Conservation (phyloP, 1,139 yeast genomes). For the Scheffersomyces cryptocercus region DNA sequence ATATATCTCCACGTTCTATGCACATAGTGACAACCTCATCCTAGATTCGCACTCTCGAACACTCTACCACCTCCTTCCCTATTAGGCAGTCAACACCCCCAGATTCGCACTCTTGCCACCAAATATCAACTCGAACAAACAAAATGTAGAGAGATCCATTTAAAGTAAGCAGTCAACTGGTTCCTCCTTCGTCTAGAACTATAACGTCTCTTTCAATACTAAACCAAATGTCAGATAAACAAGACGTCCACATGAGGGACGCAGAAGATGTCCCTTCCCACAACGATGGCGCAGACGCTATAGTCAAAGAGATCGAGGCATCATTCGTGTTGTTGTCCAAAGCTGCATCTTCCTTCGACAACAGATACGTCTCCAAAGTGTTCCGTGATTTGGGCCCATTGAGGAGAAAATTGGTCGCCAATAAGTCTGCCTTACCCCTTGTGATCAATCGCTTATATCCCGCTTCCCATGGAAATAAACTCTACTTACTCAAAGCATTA, state of each 20-base stretch:
- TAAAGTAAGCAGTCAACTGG: conserved; percentile 1
- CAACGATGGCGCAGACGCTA: conserved; percentile 19
- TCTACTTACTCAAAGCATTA: conserved; percentile 42
- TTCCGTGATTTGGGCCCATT: conserved; percentile 79
- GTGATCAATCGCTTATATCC: conserved; percentile 60
- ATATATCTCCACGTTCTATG: too few relatives aligned
- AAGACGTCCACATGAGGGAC: conserved; percentile 35
- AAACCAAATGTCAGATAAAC: conserved; percentile 9
- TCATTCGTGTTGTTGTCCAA: conserved; percentile 60
- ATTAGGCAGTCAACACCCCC: conserved; percentile 12
- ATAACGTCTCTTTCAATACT: conserved; percentile 1
- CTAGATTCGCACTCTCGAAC: too few relatives aligned
- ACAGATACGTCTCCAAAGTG: conserved; percentile 83
- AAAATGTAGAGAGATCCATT: too few relatives aligned
- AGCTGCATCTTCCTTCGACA: conserved; percentile 78
- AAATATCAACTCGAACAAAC: too few relatives aligned
- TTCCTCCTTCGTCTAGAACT: conserved; percentile 3
- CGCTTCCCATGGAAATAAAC: conserved; percentile 40
- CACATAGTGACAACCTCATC: too few relatives aligned
- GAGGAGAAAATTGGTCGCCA: conserved; percentile 60
- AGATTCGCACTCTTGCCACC: too few relatives aligned
- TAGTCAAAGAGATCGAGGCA: conserved; percentile 49
- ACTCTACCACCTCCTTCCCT: conserved; percentile 5
- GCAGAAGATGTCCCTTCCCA: conserved; percentile 18
- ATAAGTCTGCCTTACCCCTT: conserved; percentile 48